phyloP scores from a whole-genome alignment of 2,329 filamentous ascomycete genomes.

The Shiraia sp. region DNA sequence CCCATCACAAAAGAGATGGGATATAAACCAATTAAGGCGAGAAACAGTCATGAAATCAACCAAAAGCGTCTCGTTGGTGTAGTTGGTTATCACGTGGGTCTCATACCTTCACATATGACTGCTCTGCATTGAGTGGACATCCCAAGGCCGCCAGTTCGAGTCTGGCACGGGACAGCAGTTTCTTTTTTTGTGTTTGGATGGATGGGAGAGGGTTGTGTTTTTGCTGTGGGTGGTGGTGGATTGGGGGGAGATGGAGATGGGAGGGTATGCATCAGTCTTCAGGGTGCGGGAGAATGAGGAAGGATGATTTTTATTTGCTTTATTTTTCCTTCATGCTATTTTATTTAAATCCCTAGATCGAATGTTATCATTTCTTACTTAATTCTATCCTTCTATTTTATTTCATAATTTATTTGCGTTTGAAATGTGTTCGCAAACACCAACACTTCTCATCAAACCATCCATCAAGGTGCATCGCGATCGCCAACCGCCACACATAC shows the following conservation, averaged over 20 bases:
- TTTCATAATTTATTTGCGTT: no score
- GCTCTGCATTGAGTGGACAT: constrained; percentile 27
- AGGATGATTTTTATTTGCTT: not conserved
- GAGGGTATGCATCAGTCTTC: no score
- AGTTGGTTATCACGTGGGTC: constrained; percentile 45
- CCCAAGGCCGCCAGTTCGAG: constrained; percentile 44
- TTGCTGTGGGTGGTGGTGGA: not conserved
- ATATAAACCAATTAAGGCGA: no score
- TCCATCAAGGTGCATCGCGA: not conserved
- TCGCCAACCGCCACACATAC: not conserved
- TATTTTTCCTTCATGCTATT: no score
- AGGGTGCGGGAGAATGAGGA: no score
- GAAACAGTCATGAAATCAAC: constrained; percentile 11
- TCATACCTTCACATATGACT: constrained; percentile 39
- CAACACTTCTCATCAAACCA: not conserved
- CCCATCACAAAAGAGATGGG: no score
- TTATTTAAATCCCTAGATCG: no score
- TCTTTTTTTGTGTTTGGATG: no score
- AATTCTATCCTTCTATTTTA: no score
- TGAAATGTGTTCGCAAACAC: no score
- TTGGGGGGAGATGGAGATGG: not conserved
- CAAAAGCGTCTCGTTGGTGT: constrained; percentile 37
- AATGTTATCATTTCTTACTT: no score
- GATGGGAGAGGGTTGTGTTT: no score
- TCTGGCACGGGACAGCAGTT: constrained; percentile 35